Evolutionary conservation across 495 filamentous ascomycete genomes (phyloP).

Genomic region (Parathielavia appendiculata): DNA sequence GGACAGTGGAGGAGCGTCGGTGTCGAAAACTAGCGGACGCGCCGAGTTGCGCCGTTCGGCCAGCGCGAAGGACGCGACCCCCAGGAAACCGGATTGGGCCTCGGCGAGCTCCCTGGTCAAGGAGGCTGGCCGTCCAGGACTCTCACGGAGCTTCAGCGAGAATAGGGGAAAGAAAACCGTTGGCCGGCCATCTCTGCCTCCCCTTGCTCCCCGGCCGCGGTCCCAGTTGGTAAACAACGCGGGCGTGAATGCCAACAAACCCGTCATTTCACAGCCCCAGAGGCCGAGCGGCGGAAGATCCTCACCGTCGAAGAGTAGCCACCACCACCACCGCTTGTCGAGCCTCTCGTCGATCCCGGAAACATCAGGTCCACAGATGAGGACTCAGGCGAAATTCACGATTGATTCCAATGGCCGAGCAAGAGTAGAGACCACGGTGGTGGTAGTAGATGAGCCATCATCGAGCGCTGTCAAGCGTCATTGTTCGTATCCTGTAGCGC

Average conservation of each 20-base stretch:
- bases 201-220: slow-evolving; percentile 32
- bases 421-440: slow-evolving; percentile 61
- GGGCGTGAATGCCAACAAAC: slow-evolving; percentile 27
- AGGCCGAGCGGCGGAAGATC: slow-evolving; percentile 41
- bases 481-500: slow-evolving; percentile 26
- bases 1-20: slow-evolving; percentile 17
- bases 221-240: slow-evolving; percentile 22
- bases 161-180: slow-evolving; percentile 36
- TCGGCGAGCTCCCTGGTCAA: slow-evolving; percentile 53
- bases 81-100: slow-evolving; percentile 38
- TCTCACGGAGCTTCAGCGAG: slow-evolving; percentile 60
- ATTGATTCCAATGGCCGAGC: slow-evolving; percentile 70
- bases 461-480: slow-evolving; percentile 28
- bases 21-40: slow-evolving; percentile 28
- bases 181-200: slow-evolving; percentile 32
- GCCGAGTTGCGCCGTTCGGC: slow-evolving; percentile 38
- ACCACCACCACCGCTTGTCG: slow-evolving; percentile 38
- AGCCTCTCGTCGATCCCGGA: slow-evolving; percentile 52
- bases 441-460: slow-evolving; percentile 42
- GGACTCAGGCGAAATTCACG: slow-evolving; percentile 59
- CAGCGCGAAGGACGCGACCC: slow-evolving; percentile 37
- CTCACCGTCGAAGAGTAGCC: slow-evolving; percentile 44
- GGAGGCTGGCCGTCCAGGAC: slow-evolving; percentile 44
- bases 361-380: slow-evolving; percentile 37
- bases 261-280: slow-evolving; percentile 33